Base-by-base conservation (phyloP, 2,329 filamentous ascomycete genomes). In the Botryotinia narcissicola region DNA sequence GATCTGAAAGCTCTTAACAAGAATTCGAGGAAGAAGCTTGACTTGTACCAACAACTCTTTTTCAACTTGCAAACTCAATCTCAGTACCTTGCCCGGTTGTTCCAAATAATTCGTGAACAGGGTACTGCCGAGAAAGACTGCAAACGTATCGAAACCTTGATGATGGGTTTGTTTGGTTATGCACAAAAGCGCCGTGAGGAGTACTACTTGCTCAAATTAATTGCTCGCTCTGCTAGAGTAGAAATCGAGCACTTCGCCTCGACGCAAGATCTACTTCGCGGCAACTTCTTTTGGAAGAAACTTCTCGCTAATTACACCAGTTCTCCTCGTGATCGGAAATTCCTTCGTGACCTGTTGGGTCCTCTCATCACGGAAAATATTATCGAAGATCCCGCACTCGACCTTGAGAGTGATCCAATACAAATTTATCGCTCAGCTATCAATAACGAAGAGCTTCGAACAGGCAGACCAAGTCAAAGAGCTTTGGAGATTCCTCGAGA, bases 1-100 rank as follows among this genome's bases (percentile, higher is more conserved):
- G 96, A 99, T 80, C 88, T 99, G 66, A 98, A 98, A 83, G 96
- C 97, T 0, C 87, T 99, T 78, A 99, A 99, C 86, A 98, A 98
- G 84, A 94, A 93, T 79, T 98, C 96, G 1, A 88, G 96, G 76
- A 94, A 93, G 83, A 99, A 98, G 86, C 88, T 99, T 1, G 95
- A 98, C 78, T 93, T 94, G 37, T 99, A 99, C 81, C 97, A 99
- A 82, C 94, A 98, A 80, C 88, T 99, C 22, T 99, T 99, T 85
- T 98, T 99, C 86, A 92, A 95, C 75, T 88, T 99, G 6, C 96
- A 99, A 81, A 99, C 96, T 0, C 97, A 99, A 79, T 93, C 96
- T 5, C 93, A 97, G 76, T 99, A 99, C 80, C 88, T 99, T 60
- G 93, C 95, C 42, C 89, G 95, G 20, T 87, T 98, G 1, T 98